phyloP scores from a whole-genome alignment of 2,329 filamentous ascomycete genomes.

The Trichoderma sp. region DNA sequence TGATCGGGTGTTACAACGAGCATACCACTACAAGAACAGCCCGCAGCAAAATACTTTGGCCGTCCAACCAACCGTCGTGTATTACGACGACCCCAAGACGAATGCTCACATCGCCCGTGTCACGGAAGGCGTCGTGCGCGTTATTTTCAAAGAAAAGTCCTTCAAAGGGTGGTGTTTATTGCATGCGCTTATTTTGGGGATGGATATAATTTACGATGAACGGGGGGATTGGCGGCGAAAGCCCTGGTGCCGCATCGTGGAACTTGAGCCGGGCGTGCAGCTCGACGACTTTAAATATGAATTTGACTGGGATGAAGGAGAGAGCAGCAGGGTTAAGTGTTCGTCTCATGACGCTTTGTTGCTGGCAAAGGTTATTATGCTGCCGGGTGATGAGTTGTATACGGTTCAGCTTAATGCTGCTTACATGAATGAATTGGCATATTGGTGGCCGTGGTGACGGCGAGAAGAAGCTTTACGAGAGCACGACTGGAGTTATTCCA shows the following conservation, averaged over 20 bases:
- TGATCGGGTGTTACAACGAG: background rate
- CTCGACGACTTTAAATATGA: background rate
- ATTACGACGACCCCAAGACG: background rate
- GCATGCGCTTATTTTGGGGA: background rate
- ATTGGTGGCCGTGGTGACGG: background rate
- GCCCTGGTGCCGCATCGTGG: background rate
- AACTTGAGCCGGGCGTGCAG: background rate
- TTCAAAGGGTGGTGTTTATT: background rate
- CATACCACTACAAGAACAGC: background rate
- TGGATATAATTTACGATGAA: background rate
- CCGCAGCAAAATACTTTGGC: background rate
- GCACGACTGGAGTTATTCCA: background rate
- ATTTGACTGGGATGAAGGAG: background rate
- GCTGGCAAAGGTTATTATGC: background rate
- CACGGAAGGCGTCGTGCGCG: background rate
- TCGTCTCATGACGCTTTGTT: background rate
- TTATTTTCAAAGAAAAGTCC: background rate
- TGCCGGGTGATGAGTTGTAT: background rate
- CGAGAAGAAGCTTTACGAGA: background rate
- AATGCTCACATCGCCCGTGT: background rate
- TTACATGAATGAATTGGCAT: background rate
- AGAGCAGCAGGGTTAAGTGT: background rate
- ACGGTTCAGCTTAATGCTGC: background rate
- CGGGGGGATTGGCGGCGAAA: background rate
- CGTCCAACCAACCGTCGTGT: background rate